These are phyloP conservation scores for Baorangia bicolor DNA, from an alignment of 768 basidiomycete species.

Conservation along the genomic window DNA sequence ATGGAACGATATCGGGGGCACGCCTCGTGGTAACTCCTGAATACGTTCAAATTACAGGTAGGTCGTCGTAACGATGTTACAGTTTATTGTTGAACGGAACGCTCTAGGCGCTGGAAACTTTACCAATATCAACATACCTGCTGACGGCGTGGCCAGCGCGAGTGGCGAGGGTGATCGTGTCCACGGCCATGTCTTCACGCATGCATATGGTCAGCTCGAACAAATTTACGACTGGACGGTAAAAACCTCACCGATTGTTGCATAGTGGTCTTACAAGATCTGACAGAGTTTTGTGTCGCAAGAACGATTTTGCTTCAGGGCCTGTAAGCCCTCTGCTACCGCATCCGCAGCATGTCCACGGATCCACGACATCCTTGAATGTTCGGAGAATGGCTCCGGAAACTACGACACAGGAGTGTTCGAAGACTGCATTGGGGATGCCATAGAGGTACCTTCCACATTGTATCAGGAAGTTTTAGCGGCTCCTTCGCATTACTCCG, in stretches of 20 bases:
- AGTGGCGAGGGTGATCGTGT: constrained; percentile 58
- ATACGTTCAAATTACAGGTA: constrained; percentile 70
- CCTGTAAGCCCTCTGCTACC: constrained; percentile 51
- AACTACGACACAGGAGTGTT: constrained; percentile 46
- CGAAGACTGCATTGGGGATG: constrained; percentile 54
- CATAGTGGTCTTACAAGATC: constrained; percentile 10
- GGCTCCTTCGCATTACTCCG: constrained; percentile 57
- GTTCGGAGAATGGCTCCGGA: constrained; percentile 62
- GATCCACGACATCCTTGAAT: constrained; percentile 55
- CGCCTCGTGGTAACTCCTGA: constrained; percentile 74
- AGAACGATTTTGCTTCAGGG: constrained; percentile 69
- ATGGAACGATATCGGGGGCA: constrained; percentile 64
- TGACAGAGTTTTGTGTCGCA: constrained; percentile 60
- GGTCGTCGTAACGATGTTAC: constrained; percentile 13
- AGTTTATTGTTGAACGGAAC: constrained; percentile 16
- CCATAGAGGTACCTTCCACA: constrained; percentile 54
- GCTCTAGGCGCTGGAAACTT: constrained; percentile 63
- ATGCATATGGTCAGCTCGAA: constrained; percentile 55
- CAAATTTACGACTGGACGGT: constrained; percentile 77
- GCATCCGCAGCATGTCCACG: constrained; percentile 60
- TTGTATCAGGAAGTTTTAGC: constrained; percentile 60
- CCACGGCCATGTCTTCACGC: constrained; percentile 73
- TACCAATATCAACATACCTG: constrained; percentile 62
- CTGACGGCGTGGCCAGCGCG: constrained; percentile 56
- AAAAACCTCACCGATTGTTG: constrained; percentile 13